Conservation (phyloP, 768 basidiomycete genomes). For the Termitomyces eurrhizus region DNA sequence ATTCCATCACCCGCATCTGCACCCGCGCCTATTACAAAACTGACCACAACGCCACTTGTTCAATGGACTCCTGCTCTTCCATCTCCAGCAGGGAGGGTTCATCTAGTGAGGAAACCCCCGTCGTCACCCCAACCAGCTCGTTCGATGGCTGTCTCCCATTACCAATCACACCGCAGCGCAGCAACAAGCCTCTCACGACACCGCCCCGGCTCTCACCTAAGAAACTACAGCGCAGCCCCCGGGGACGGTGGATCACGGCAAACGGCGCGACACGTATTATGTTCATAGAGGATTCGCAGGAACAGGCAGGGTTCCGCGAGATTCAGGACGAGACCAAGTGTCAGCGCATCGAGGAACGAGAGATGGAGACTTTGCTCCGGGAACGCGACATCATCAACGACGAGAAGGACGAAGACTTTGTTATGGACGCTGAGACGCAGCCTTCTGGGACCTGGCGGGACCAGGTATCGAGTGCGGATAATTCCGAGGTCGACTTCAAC, state of each 20-base stretch:
- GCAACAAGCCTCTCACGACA: slow-evolving; percentile 1
- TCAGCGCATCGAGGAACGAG: slow-evolving; percentile 9
- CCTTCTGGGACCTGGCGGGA: slow-evolving; percentile 1
- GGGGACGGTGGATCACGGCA: slow-evolving; percentile 6
- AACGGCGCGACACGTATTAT: slow-evolving; percentile 6
- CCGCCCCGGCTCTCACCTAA: slow-evolving; percentile 8
- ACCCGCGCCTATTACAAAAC: background rate
- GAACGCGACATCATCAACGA: slow-evolving; percentile 1
- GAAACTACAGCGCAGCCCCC: slow-evolving; percentile 14
- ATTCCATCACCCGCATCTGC: background rate
- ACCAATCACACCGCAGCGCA: slow-evolving; percentile 5
- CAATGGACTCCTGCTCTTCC: slow-evolving; percentile 1
- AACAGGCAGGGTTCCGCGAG: slow-evolving; percentile 3
- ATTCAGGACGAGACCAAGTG: background rate
- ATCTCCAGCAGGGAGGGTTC: slow-evolving; percentile 2
- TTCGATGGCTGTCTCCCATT: background rate
- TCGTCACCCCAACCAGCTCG: slow-evolving; percentile 4
- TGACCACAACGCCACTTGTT: background rate
- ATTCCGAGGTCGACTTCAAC: background rate
- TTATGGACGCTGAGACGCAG: slow-evolving; percentile 7
- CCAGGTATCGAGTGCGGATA: background rate
- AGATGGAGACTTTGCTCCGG: slow-evolving; percentile 9
- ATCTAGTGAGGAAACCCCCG: background rate
- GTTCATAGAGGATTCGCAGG: slow-evolving; percentile 2
- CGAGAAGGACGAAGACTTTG: background rate